Evolutionary conservation across 306 rosid species (phyloP), one percentile per base, ranked within the genome.

Genomic region (Vigna mungo): DNA sequence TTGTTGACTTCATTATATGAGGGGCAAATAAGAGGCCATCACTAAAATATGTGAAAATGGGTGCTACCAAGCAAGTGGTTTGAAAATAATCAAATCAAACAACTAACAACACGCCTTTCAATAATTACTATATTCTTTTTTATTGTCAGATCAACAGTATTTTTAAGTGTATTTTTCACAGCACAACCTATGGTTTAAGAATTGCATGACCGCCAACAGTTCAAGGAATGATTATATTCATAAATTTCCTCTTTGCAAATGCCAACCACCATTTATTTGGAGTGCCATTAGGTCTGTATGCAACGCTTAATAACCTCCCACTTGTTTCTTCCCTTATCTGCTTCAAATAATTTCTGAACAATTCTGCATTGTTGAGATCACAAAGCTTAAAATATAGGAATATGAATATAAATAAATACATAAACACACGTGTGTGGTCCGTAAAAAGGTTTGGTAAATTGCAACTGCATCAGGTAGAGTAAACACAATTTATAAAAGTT

Each of bases 261-360:
- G 99, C 97, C 86, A 92, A 37, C 99, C 97, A 95, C 99, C 99
- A 95, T 84, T 95, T 95, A 74, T 95, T 95, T 44, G 99, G 99
- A 76, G 97, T 95, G 54, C 99, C 99, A 65, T 95, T 95, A 68
- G 86, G 86, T 84, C 97, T 87, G 83, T 95, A 95, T 18, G 97
- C 97, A 83, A 95, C 99, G 71, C 97, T 92, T 85, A 95, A 79
- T 77, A 95, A 87, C 82, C 99, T 86, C 78, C 99, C 99, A 75
- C 99, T 92, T 71, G 99, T 93, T 87, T 95, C 99, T 82, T 92
- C 99, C 85, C 99, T 85, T 80, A 86, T 95, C 92, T 95, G 97
- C 90, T 88, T 95, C 93, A 92, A 79, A 81, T 95, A 95, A 80
- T 95, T 86, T 82, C 97, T 84, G 82, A 95, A 89, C 72, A 95